Conservation (phyloP, 1,284 basidiomycete species). For the Malassezia sympodialis region DNA sequence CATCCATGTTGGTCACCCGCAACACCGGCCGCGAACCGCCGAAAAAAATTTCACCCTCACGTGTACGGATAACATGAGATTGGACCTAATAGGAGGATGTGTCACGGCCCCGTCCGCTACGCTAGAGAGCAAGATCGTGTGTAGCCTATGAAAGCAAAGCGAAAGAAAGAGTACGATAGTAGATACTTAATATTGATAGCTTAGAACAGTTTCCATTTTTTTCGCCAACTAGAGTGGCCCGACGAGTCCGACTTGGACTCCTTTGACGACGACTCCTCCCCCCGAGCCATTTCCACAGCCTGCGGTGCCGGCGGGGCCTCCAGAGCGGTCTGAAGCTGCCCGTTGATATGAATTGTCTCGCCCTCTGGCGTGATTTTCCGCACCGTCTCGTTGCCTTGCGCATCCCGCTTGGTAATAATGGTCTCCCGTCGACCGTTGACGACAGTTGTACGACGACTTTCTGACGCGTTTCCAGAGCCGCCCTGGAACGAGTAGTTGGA, state of each 20-base stretch:
- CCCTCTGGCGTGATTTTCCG: slow-evolving; percentile 30
- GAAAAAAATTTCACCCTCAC: slow-evolving; percentile 7
- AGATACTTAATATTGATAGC: not conserved
- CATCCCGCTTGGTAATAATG: slow-evolving; percentile 29
- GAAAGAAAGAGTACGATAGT: not conserved
- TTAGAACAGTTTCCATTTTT: slow-evolving; percentile 17
- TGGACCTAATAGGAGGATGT: not conserved
- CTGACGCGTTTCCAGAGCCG: slow-evolving; percentile 13
- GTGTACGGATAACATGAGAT: not conserved
- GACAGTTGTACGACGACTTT: slow-evolving; percentile 27
- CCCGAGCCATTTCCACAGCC: slow-evolving; percentile 1
- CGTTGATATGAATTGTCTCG: slow-evolving; percentile 32
- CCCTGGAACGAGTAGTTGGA: slow-evolving; percentile 4
- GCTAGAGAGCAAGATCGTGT: not conserved
- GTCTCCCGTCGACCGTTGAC: slow-evolving; percentile 36
- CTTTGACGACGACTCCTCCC: not conserved
- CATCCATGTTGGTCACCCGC: slow-evolving; percentile 7
- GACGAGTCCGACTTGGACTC: slow-evolving; percentile 1
- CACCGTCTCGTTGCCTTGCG: slow-evolving; percentile 31
- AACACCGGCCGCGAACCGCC: not conserved
- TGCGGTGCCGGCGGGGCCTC: slow-evolving; percentile 3
- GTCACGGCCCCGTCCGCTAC: not conserved
- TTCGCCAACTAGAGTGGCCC: not conserved
- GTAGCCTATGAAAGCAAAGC: not conserved
- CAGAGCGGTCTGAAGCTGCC: slow-evolving; percentile 21